A percentile compares a stretch with the other conserved stretches of the same genome.
Evolutionary conservation across 495 filamentous ascomycete species (phyloP).

Genomic region (Penicillium coprophilum): DNA sequence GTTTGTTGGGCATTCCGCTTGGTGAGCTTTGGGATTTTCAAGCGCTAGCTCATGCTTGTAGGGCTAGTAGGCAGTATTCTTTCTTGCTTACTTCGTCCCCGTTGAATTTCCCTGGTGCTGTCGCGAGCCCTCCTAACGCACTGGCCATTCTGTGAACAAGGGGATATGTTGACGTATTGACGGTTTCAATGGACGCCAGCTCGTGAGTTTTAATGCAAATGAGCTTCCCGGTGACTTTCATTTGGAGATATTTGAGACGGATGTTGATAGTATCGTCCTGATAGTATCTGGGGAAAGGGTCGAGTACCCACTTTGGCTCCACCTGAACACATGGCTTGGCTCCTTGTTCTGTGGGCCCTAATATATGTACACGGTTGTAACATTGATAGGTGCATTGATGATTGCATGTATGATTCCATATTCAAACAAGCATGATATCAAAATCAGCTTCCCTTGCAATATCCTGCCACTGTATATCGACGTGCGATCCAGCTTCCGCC

Average conservation of each 20-base stretch:
- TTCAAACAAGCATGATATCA: slow-evolving; percentile 32
- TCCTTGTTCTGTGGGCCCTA: neutral
- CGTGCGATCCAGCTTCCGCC: slow-evolving; percentile 5
- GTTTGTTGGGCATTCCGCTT: slow-evolving; percentile 51
- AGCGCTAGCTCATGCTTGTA: slow-evolving; percentile 49
- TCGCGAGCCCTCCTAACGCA: slow-evolving; percentile 44
- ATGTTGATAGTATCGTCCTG: neutral
- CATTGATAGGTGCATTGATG: neutral
- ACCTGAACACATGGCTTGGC: neutral
- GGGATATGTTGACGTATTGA: neutral
- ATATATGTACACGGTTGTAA: neutral
- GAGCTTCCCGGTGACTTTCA: neutral
- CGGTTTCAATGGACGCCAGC: neutral
- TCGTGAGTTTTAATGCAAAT: neutral
- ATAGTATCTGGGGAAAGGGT: neutral
- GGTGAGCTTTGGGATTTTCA: slow-evolving; percentile 65
- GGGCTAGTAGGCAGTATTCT: slow-evolving; percentile 34
- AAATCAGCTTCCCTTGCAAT: slow-evolving; percentile 28
- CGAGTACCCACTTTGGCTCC: neutral
- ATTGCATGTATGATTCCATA: neutral
- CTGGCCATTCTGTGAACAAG: slow-evolving; percentile 38
- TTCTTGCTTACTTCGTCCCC: slow-evolving; percentile 50
- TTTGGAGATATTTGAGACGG: neutral
- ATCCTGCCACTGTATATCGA: slow-evolving; percentile 31
- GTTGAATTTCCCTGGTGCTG: slow-evolving; percentile 45